These are phyloP conservation scores for Linnemannia elongata DNA, from an alignment of 192 early-diverging fungal species.

Conservation along the genomic window DNA sequence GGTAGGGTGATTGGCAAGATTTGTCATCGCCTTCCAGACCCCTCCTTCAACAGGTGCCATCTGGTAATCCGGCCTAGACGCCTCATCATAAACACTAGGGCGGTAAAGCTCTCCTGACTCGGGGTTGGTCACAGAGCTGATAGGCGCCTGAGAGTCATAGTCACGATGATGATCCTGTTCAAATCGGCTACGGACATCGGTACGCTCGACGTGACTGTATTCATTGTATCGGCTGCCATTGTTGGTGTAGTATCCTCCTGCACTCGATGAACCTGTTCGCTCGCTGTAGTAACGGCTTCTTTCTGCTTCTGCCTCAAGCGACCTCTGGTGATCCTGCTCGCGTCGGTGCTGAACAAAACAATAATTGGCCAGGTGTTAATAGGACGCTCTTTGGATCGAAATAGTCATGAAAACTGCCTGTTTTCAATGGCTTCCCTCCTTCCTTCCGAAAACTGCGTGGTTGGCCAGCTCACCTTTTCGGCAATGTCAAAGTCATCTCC, in stretches of 20 bases:
- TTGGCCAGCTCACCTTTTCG: constrained; percentile 37
- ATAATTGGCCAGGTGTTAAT: not conserved
- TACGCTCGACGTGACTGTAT: not conserved
- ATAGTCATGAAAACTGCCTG: not conserved
- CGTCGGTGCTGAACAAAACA: constrained; percentile 24
- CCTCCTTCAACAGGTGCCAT: constrained; percentile 72
- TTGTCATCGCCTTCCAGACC: constrained; percentile 70
- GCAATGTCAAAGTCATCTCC: constrained; percentile 46
- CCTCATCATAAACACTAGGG: constrained; percentile 64
- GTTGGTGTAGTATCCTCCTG: constrained; percentile 47
- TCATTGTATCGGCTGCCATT: not conserved
- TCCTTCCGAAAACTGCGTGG: not conserved
- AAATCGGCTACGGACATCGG: constrained; percentile 8
- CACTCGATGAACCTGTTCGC: constrained; percentile 23
- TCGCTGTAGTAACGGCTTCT: constrained; percentile 29
- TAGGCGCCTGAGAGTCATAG: not conserved
- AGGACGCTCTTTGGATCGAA: not conserved
- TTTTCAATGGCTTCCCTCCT: not conserved
- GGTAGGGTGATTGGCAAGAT: constrained; percentile 69
- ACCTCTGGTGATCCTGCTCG: constrained; percentile 25
- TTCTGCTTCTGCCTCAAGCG: constrained; percentile 26
- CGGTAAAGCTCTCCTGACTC: constrained; percentile 67
- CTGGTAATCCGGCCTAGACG: constrained; percentile 72
- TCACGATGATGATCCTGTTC: constrained; percentile 6
- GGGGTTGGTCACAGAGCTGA: not conserved